Evolutionary conservation across 495 filamentous ascomycete species (phyloP).

Genomic region (Penicillium goetzii): DNA sequence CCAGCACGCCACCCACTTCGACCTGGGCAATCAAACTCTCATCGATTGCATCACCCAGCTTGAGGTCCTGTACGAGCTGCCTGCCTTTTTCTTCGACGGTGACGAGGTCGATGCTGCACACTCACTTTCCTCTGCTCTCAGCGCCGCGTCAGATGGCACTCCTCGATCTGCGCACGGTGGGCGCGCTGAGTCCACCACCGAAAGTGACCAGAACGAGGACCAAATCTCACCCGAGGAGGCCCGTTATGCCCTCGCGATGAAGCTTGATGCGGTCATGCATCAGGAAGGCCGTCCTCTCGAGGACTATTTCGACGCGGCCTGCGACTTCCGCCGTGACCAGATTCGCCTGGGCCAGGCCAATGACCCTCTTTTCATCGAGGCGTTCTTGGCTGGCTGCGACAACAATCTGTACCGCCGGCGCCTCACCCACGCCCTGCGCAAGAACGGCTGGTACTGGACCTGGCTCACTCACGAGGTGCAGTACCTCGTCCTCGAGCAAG

Average conservation of each 20-base stretch:
- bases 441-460: conserved; percentile 18
- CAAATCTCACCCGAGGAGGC: background rate
- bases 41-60: conserved; percentile 15
- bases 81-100: background rate
- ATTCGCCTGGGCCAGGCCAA: background rate
- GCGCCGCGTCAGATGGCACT: background rate
- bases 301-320: conserved; percentile 18
- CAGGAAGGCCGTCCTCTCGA: conserved; percentile 16
- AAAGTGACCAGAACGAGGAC: background rate
- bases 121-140: conserved; percentile 7
- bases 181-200: background rate
- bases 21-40: conserved; percentile 5
- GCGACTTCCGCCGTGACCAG: conserved; percentile 5
- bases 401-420: conserved; percentile 20
- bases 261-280: conserved; percentile 11
- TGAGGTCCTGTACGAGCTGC: conserved; percentile 1
- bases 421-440: conserved; percentile 18
- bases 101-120: background rate
- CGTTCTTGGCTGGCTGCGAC: conserved; percentile 21
- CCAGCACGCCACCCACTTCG: background rate
- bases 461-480: conserved; percentile 17
- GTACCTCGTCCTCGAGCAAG: conserved; percentile 18
- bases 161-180: background rate
- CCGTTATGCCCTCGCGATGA: background rate
- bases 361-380: background rate